Evolutionary conservation across 106 monocot genomes (phyloP).

Genomic region (Apostasia shenzhenica): DNA sequence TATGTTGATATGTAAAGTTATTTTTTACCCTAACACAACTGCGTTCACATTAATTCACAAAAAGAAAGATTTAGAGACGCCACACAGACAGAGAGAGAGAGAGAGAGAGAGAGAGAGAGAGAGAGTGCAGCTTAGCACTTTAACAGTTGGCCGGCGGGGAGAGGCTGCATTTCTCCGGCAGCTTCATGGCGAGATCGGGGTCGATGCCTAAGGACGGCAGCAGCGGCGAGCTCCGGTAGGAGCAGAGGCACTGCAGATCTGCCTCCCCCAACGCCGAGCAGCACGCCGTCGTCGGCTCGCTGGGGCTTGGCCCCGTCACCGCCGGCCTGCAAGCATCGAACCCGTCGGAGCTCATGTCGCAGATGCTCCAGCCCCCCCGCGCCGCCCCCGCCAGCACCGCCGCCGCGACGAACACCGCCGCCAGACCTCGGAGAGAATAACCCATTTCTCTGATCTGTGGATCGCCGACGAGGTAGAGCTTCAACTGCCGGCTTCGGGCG

Average conservation of each 20-base stretch:
- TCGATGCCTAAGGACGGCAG: slow-evolving; percentile 26
- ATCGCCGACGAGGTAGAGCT: too few relatives aligned
- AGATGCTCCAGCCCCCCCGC: neutral
- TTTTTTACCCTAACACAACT: too few relatives aligned
- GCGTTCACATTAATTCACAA: too few relatives aligned
- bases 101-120: too few relatives aligned
- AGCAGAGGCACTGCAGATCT: slow-evolving; percentile 28
- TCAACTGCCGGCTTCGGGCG: too few relatives aligned
- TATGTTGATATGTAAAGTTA: too few relatives aligned
- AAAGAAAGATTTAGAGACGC: too few relatives aligned
- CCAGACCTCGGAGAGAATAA: too few relatives aligned
- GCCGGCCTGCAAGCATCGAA: slow-evolving; percentile 27
- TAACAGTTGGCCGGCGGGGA: slow-evolving; percentile 6
- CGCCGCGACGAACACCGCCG: neutral
- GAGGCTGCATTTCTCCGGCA: slow-evolving; percentile 18
- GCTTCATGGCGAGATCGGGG: slow-evolving; percentile 27
- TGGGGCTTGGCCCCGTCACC: slow-evolving; percentile 15
- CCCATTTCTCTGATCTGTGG: too few relatives aligned
- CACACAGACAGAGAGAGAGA: too few relatives aligned
- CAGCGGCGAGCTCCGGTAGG: slow-evolving; percentile 23
- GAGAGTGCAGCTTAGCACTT: too few relatives aligned
- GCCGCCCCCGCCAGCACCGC: neutral
- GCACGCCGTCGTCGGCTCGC: slow-evolving; percentile 19
- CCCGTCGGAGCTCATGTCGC: slow-evolving; percentile 21
- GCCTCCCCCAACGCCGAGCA: slow-evolving; percentile 19